These are phyloP conservation scores for Penicillium cosmopolitanum DNA, from an alignment of 495 filamentous ascomycete genomes.

Conservation along the genomic window DNA sequence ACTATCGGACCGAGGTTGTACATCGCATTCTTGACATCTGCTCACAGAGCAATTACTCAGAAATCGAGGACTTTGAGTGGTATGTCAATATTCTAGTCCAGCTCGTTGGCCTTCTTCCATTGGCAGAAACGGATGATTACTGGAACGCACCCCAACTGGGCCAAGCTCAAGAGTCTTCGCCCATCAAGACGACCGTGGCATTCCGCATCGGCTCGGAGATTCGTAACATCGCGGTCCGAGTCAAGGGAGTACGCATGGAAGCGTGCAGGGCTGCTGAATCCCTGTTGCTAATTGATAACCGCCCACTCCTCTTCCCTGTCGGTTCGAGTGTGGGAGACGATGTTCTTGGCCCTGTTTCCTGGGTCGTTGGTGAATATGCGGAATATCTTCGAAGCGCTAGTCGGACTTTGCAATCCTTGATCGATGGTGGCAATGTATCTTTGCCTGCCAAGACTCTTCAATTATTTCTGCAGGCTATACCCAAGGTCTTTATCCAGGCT, in stretches of 20 bases:
- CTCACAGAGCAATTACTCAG: conserved; percentile 83
- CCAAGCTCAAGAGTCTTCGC: conserved; percentile 20
- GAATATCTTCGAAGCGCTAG: conserved; percentile 65
- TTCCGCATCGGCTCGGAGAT: conserved; percentile 81
- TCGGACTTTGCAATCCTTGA: conserved; percentile 68
- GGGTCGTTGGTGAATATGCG: conserved; percentile 88
- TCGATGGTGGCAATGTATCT: conserved; percentile 64
- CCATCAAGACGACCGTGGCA: conserved; percentile 46
- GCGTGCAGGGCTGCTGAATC: conserved; percentile 82
- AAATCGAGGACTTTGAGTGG: conserved; percentile 92
- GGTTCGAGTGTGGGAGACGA: conserved; percentile 55
- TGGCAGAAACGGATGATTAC: conserved; percentile 25
- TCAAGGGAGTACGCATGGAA: conserved; percentile 74
- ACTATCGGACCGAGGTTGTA: conserved; percentile 81
- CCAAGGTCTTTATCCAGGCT: conserved; percentile 78
- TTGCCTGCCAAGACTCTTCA: conserved; percentile 67
- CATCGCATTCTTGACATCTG: conserved; percentile 85
- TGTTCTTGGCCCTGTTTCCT: conserved; percentile 72
- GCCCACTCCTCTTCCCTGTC: conserved; percentile 48
- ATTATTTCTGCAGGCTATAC: conserved; percentile 81
- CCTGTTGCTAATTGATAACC: conserved; percentile 59
- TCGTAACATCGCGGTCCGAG: conserved; percentile 88
- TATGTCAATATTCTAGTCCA: conserved; percentile 86
- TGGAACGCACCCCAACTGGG: conserved; percentile 22
- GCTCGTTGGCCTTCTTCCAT: conserved; percentile 70